Percentiles rank a stretch among this genome's conserved stretches.
phyloP scores from a whole-genome alignment of 495 filamentous ascomycete species.

The Aspergillus incahuasiensis region DNA sequence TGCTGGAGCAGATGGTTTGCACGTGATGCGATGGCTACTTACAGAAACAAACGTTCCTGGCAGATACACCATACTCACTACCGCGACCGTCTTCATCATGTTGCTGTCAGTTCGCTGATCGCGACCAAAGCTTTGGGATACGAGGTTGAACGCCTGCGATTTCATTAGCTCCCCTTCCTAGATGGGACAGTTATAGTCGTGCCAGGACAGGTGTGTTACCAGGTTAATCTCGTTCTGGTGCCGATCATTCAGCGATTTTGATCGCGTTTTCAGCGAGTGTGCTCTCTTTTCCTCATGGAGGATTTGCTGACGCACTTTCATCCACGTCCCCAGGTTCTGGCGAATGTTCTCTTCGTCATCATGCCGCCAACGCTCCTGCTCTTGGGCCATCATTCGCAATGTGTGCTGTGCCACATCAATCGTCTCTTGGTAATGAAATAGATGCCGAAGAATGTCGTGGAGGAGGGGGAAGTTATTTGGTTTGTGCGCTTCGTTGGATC shows the following conservation, averaged over 20 bases:
- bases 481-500: neutral
- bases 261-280: slow-evolving; percentile 17
- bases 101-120: slow-evolving; percentile 32
- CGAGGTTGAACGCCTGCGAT: slow-evolving; percentile 25
- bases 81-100: slow-evolving; percentile 30
- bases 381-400: slow-evolving; percentile 28
- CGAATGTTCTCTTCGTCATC: neutral
- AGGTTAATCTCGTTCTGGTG: slow-evolving; percentile 44
- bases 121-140: slow-evolving; percentile 28
- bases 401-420: slow-evolving; percentile 37
- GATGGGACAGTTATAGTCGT: too few relatives aligned
- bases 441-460: slow-evolving; percentile 46
- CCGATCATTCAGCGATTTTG: slow-evolving; percentile 25
- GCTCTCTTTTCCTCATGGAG: slow-evolving; percentile 16
- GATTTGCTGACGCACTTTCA: slow-evolving; percentile 16
- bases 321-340: neutral
- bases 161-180: slow-evolving; percentile 16
- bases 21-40: slow-evolving; percentile 1
- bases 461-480: slow-evolving; percentile 11
- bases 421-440: slow-evolving; percentile 42
- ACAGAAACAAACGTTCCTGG: slow-evolving; percentile 39
- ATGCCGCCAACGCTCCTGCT: slow-evolving; percentile 22
- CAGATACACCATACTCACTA: slow-evolving; percentile 35
- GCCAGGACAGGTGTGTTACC: slow-evolving; percentile 16
- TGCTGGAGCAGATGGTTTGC: neutral